Conservation (phyloP, 2,329 filamentous ascomycete genomes). For the Colletotrichum destructivum region DNA sequence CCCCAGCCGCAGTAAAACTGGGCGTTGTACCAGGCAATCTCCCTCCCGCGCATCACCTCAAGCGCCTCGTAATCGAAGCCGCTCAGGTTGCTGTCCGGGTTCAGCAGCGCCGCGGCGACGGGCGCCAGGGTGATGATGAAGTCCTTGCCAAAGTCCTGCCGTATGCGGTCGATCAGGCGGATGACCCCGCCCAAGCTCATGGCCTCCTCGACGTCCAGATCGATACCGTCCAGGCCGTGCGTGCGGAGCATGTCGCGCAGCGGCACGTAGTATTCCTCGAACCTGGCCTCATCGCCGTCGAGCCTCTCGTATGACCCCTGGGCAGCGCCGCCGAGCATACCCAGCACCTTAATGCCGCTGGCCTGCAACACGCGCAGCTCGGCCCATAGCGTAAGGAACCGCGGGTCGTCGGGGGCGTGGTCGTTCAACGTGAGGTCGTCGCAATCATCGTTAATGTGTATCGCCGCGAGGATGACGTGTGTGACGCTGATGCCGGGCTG, state of each 20-base stretch:
- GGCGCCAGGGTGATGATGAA: slow-evolving; percentile 89
- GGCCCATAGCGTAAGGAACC: slow-evolving; percentile 82
- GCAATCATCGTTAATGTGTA: slow-evolving; percentile 83
- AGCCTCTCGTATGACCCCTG: slow-evolving; percentile 77
- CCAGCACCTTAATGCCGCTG: slow-evolving; percentile 83
- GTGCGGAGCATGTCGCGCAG: slow-evolving; percentile 75
- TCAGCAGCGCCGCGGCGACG: slow-evolving; percentile 80
- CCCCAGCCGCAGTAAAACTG: slow-evolving; percentile 97
- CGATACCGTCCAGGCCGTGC: slow-evolving; percentile 77
- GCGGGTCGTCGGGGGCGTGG: slow-evolving; percentile 76
- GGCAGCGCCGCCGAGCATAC: slow-evolving; percentile 90
- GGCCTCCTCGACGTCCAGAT: slow-evolving; percentile 85
- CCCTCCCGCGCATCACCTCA: slow-evolving; percentile 74
- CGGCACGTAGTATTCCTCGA: slow-evolving; percentile 82
- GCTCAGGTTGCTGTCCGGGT: slow-evolving; percentile 73
- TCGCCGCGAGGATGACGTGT: slow-evolving; percentile 88
- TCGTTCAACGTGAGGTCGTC: slow-evolving; percentile 85
- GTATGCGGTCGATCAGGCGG: slow-evolving; percentile 77
- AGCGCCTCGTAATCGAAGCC: slow-evolving; percentile 87
- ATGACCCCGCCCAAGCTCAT: slow-evolving; percentile 78
- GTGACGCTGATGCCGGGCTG: slow-evolving; percentile 70
- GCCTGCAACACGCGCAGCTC: slow-evolving; percentile 82
- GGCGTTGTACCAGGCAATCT: slow-evolving; percentile 89
- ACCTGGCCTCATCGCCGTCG: slow-evolving; percentile 70
- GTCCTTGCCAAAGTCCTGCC: slow-evolving; percentile 75